Percentiles rank a stretch among this genome's conserved stretches.
Evolutionary conservation across 2,329 filamentous ascomycete genomes (phyloP).

Genomic region (Leptosphaerulina australis): DNA sequence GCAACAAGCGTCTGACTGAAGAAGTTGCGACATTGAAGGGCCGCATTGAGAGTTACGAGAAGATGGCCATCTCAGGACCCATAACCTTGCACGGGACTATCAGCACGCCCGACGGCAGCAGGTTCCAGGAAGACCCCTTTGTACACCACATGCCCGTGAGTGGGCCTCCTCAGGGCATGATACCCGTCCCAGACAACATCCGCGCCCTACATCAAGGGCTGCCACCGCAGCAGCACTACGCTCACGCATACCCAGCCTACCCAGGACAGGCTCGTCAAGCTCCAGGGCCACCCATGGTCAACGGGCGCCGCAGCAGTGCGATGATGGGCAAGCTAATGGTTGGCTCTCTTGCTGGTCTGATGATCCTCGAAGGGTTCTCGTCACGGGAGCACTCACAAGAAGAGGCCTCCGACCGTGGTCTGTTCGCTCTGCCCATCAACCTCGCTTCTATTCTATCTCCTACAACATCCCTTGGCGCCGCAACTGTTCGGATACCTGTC

Average conservation of each 20-base stretch:
- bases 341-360: slow-evolving; percentile 86
- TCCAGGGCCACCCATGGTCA: slow-evolving; percentile 43
- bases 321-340: slow-evolving; percentile 82
- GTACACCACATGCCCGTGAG: slow-evolving; percentile 35
- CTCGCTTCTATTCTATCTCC: slow-evolving; percentile 40
- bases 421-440: slow-evolving; percentile 52
- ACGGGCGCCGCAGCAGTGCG: slow-evolving; percentile 54
- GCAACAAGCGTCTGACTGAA: slow-evolving; percentile 79
- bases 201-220: slow-evolving; percentile 48
- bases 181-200: slow-evolving; percentile 52
- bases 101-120: slow-evolving; percentile 43
- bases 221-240: slow-evolving; percentile 47
- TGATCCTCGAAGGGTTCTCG: slow-evolving; percentile 85
- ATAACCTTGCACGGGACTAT: slow-evolving; percentile 46
- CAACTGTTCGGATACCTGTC: slow-evolving; percentile 50
- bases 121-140: slow-evolving; percentile 49
- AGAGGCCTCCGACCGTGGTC: slow-evolving; percentile 48
- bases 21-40: slow-evolving; percentile 82
- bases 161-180: slow-evolving; percentile 49
- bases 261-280: slow-evolving; percentile 31
- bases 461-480: slow-evolving; percentile 39
- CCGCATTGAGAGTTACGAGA: slow-evolving; percentile 68
- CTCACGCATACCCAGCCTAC: slow-evolving; percentile 44
- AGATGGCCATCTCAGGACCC: slow-evolving; percentile 68
- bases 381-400: slow-evolving; percentile 63